Evolutionary conservation across 164 flowering plant species (phyloP).

Genomic region (Warburgia ugandensis): DNA sequence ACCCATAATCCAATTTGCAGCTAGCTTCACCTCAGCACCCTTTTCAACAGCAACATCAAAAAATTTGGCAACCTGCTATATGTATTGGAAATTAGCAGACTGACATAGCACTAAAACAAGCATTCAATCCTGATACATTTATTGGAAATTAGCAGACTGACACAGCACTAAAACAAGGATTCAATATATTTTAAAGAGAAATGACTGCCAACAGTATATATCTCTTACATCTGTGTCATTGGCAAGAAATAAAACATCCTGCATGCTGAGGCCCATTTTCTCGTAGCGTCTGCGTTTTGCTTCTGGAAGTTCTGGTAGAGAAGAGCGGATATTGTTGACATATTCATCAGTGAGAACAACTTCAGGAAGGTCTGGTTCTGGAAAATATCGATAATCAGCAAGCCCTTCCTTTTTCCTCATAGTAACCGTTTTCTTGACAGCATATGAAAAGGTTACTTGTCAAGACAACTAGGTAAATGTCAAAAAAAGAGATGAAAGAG

Average conservation of each 20-base stretch:
- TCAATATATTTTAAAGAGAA: background rate
- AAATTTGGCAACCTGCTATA: constrained; percentile 65
- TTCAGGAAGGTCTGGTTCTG: constrained; percentile 95
- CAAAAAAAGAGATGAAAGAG: too few relatives aligned
- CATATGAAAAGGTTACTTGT: too few relatives aligned
- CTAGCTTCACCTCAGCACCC: constrained; percentile 91
- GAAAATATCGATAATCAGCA: constrained; percentile 88
- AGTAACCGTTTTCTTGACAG: constrained; percentile 61
- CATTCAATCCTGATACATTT: background rate
- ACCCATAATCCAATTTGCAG: constrained; percentile 96
- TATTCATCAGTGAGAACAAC: constrained; percentile 58
- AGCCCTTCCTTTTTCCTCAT: constrained; percentile 99
- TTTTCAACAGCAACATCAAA: constrained; percentile 66
- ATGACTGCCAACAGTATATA: background rate
- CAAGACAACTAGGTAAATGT: too few relatives aligned
- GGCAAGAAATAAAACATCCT: constrained; percentile 89
- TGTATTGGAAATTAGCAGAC: constrained; percentile 2
- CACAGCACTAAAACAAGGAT: too few relatives aligned
- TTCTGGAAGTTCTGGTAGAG: constrained; percentile 85
- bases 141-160: background rate
- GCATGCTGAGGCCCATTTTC: constrained; percentile 83
- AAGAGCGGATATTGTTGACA: constrained; percentile 38
- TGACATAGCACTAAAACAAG: too few relatives aligned
- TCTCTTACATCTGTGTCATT: constrained; percentile 74
- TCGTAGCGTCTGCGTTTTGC: constrained; percentile 78